Evolutionary conservation across 257 asterid genomes (phyloP).

Genomic region (Solanum sejunctum): DNA sequence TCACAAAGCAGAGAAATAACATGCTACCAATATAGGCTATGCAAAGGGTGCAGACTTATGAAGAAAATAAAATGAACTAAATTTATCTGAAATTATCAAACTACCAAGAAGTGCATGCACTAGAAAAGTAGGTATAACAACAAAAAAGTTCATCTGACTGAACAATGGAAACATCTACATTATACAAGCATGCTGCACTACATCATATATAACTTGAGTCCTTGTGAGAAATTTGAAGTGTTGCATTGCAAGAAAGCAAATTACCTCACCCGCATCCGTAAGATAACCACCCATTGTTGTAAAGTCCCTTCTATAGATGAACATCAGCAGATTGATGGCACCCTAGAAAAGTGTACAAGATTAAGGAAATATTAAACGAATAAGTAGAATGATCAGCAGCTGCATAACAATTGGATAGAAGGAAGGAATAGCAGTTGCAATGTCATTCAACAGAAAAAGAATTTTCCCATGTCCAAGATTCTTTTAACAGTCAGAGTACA

Average conservation of each 20-base stretch:
- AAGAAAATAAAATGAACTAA: background rate
- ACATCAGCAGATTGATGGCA: slow-evolving; percentile 87
- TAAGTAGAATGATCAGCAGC: background rate
- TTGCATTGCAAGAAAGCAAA: slow-evolving; percentile 9
- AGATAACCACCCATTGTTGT: slow-evolving; percentile 94
- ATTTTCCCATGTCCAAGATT: background rate
- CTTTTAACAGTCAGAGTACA: background rate
- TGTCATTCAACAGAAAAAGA: background rate
- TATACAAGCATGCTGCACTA: background rate
- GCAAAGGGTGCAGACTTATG: background rate
- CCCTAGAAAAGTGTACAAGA: slow-evolving; percentile 43
- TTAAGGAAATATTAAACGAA: background rate
- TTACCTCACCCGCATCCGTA: slow-evolving; percentile 99
- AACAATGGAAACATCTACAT: background rate
- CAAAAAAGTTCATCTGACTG: background rate
- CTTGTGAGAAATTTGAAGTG: background rate
- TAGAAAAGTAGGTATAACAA: background rate
- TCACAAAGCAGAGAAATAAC: background rate
- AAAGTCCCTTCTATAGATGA: slow-evolving; percentile 77
- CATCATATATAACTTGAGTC: background rate
- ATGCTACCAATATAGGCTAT: background rate
- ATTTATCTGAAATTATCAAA: background rate
- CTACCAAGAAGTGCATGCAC: background rate
- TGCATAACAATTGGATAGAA: background rate
- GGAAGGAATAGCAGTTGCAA: background rate